These are phyloP conservation scores for Begonia loranthoides DNA, from an alignment of 306 rosid species.

Conservation along the genomic window DNA sequence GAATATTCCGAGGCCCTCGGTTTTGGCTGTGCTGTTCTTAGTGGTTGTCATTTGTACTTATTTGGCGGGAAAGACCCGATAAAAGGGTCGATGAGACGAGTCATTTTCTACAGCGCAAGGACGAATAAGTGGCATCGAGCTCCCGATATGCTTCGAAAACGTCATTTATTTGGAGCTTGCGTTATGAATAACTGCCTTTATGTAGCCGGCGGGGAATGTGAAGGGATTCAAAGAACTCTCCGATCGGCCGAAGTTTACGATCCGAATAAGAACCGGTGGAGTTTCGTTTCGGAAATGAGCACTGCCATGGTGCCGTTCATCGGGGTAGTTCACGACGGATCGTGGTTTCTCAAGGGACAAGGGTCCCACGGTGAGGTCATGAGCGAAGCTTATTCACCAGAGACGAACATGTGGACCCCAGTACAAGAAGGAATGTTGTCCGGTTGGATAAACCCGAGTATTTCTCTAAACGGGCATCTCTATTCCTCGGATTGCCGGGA, in stretches of 20 bases:
- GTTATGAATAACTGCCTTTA: constrained; percentile 95
- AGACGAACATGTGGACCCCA: constrained; percentile 72
- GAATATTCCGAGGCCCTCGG: constrained; percentile 96
- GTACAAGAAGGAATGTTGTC: constrained; percentile 72
- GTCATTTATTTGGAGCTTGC: constrained; percentile 88
- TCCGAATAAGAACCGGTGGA: constrained; percentile 84
- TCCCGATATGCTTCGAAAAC: constrained; percentile 94
- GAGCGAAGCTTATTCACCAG: constrained; percentile 86
- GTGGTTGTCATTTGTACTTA: constrained; percentile 93
- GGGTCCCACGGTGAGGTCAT: constrained; percentile 84
- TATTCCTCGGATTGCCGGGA: constrained; percentile 85
- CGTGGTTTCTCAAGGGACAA: constrained; percentile 92
- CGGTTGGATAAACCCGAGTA: constrained; percentile 97
- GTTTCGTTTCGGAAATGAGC: constrained; percentile 86
- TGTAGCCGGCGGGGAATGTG: constrained; percentile 99
- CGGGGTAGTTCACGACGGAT: constrained; percentile 83
- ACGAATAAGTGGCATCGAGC: constrained; percentile 98
- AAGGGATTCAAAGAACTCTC: constrained; percentile 93
- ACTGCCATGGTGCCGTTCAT: constrained; percentile 95
- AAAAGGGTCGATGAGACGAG: constrained; percentile 94
- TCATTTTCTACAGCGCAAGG: constrained; percentile 86
- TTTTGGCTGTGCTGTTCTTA: constrained; percentile 96
- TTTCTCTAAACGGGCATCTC: constrained; percentile 76
- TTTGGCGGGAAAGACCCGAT: constrained; percentile 94
- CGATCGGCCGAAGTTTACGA: constrained; percentile 94